A percentile compares a stretch with the other conserved stretches of the same genome.
Evolutionary conservation across 331 rosid species (phyloP).

Genomic region (Stylosanthes scabra): DNA sequence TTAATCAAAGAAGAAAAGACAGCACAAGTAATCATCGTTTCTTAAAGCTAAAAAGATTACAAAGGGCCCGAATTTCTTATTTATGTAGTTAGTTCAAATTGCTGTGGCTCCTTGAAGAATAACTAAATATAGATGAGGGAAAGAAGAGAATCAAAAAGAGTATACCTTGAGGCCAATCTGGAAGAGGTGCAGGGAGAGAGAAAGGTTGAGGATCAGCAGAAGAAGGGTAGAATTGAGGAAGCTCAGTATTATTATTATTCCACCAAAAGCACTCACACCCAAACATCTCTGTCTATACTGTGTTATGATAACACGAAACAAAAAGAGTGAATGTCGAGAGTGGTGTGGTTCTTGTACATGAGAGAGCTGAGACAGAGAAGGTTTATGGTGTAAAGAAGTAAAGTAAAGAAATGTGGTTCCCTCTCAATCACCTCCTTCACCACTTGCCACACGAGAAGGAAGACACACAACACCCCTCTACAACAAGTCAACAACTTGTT

Average conservation of each 20-base stretch:
- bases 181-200: constrained; percentile 72
- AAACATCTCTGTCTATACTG: constrained; percentile 49
- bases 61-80: neutral
- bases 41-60: neutral
- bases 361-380: neutral
- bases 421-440: too few species aligned
- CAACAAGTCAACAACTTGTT: too few species aligned
- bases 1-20: neutral
- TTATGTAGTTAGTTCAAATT: neutral
- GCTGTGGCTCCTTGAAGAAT: too few species aligned
- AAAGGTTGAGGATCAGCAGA: constrained; percentile 54
- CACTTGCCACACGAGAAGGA: too few species aligned
- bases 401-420: too few species aligned
- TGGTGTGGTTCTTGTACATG: too few species aligned
- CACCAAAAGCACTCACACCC: constrained; percentile 70
- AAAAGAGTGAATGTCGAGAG: neutral
- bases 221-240: constrained; percentile 17
- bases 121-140: neutral
- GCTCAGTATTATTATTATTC: constrained; percentile 24
- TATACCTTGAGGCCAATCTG: constrained; percentile 58
- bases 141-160: neutral
- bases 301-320: neutral
- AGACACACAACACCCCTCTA: too few species aligned
- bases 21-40: neutral
- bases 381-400: neutral